Percentiles rank a stretch among this genome's conserved stretches.
Evolutionary conservation across 2,329 filamentous ascomycete species (phyloP).

Genomic region (Epichloe hybrida): DNA sequence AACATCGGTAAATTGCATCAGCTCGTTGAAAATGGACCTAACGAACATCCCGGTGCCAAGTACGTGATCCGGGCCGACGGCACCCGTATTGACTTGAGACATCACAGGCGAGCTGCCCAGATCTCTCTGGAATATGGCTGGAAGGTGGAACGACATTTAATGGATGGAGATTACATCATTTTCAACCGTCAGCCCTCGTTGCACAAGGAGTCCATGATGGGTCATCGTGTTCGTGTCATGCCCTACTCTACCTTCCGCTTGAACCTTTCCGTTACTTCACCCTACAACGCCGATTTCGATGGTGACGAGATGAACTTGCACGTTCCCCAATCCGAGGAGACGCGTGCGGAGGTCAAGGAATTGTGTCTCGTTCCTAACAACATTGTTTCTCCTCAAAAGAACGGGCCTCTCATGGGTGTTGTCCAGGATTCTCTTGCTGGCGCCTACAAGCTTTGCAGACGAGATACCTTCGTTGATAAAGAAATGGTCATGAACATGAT

Average conservation of each 20-base stretch:
- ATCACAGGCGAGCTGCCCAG: slow-evolving; percentile 77
- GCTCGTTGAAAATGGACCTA: slow-evolving; percentile 85
- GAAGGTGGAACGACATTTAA: slow-evolving; percentile 96
- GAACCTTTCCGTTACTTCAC: slow-evolving; percentile 92
- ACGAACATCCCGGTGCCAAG: slow-evolving; percentile 88
- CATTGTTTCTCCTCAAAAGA: slow-evolving; percentile 95
- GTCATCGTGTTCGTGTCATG: slow-evolving; percentile 93
- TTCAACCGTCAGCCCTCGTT: slow-evolving; percentile 99
- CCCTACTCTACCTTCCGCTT: slow-evolving; percentile 97
- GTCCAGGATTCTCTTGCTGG: slow-evolving; percentile 95
- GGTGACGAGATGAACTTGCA: slow-evolving; percentile 99
- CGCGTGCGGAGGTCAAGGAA: slow-evolving; percentile 84
- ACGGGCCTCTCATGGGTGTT: slow-evolving; percentile 97
- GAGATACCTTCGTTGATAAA: slow-evolving; percentile 81
- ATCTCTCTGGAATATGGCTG: slow-evolving; percentile 88
- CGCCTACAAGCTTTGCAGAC: slow-evolving; percentile 89
- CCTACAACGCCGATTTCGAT: slow-evolving; percentile 99
- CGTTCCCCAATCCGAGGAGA: slow-evolving; percentile 95
- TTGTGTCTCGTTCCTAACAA: slow-evolving; percentile 97
- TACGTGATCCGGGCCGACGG: slow-evolving; percentile 93
- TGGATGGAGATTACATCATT: slow-evolving; percentile 94
- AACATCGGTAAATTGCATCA: slow-evolving; percentile 88
- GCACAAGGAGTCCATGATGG: slow-evolving; percentile 99
- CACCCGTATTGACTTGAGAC: slow-evolving; percentile 84
- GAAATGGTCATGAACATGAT: slow-evolving; percentile 93